Base-by-base conservation (phyloP, 2,329 filamentous ascomycete genomes). In the Monilinia aucupariae region DNA sequence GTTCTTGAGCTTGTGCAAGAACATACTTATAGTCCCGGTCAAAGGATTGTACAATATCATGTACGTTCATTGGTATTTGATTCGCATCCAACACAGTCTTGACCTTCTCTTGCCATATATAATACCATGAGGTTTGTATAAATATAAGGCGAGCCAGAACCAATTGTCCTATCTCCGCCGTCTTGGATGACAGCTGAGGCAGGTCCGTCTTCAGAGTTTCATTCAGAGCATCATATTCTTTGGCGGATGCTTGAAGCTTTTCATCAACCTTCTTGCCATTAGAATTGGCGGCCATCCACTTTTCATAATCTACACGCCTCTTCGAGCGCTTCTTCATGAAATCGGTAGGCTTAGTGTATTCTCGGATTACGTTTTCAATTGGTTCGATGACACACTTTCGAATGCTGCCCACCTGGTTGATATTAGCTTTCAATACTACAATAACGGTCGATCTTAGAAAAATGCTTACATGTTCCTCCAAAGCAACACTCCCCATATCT, bases 241-340 rank as follows among this genome's bases (percentile, higher is more conserved):
- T 91, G 25, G 92, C 91, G 47, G 89, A 85, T 69, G 96, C 91
- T 20, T 84, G 80, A 4, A 92, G 87, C 74, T 93, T 94, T 71
- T 91, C 88, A 74, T 97, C 93, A 15, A 91, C 81, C 69, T 91
- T 96, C 75, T 96, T 92, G 66, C 91, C 91, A 41, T 85, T 82
- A 51, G 91, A 89, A 71, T 89, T 88, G 64, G 92, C 81, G 68
- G 89, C 85, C 71, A 90, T 87, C 69, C 85, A 91, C 69, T 89
- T 89, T 68, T 93, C 91, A 75, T 90, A 97, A 72, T 97, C 92
- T 20, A 93, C 79, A 17, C 96, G 84, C n/a, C 91, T 88, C 79
- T 97, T 97, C 70, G 92, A 88, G 30, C 94, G 89, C 78, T 97
- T 96, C 73, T 92, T 90, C 85, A 97, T 96, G 4, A 94, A 88